These are phyloP conservation scores for Leptomonas seymouri DNA, from an alignment of 208 protist species.

Conservation along the genomic window DNA sequence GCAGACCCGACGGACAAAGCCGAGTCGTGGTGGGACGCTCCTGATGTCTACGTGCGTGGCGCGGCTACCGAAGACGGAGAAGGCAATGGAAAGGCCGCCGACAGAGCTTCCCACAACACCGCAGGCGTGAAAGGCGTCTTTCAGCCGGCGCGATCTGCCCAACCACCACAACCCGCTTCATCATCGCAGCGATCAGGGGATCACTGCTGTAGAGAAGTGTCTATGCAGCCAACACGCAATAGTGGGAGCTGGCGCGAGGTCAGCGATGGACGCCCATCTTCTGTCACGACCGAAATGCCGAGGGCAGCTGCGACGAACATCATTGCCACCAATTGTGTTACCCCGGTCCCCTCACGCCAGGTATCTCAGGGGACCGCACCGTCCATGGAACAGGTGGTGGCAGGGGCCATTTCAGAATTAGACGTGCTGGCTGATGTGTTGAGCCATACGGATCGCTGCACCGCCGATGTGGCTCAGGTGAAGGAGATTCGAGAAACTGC, in stretches of 20 bases:
- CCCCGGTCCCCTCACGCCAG: not conserved
- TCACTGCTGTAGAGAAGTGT: not conserved
- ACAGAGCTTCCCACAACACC: not conserved
- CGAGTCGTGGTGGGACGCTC: conserved; percentile 17
- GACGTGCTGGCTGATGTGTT: not conserved
- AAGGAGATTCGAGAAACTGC: not conserved
- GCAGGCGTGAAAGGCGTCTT: not conserved
- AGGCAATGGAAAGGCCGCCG: not conserved
- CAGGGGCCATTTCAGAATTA: conserved; percentile 1
- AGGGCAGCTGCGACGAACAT: not conserved
- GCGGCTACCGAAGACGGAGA: not conserved
- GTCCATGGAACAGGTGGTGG: conserved; percentile 11
- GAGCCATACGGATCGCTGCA: not conserved
- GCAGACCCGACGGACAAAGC: not conserved
- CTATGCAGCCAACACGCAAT: not conserved
- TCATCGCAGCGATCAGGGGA: not conserved
- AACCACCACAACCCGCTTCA: not conserved
- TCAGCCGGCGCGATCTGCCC: not conserved
- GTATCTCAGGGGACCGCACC: not conserved
- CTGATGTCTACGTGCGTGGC: conserved; percentile 15
- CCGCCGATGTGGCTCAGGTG: too few relatives aligned
- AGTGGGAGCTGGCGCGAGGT: conserved; percentile 1
- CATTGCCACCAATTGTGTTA: not conserved
- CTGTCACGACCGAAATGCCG: not conserved
- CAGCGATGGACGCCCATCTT: not conserved